Percentiles rank a stretch among this genome's conserved stretches.
Conservation (phyloP, 108 stramenopile species). For the Nannochloropsis gaditana region DNA sequence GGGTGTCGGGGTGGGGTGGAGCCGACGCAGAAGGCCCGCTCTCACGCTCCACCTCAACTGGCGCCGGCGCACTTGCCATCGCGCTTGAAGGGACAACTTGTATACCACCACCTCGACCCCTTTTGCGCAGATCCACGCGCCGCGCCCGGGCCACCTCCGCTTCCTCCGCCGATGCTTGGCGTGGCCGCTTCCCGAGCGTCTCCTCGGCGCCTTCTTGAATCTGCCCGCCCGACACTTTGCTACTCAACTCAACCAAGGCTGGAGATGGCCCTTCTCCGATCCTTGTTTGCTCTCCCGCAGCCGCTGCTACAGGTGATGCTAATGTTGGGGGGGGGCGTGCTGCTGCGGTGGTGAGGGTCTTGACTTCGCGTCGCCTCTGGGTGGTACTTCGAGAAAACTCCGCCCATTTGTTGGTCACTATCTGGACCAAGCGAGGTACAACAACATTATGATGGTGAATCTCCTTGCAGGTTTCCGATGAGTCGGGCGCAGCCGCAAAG, state of each 20-base stretch:
- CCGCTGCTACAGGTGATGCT: slow-evolving; percentile 8
- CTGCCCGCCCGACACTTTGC: background rate
- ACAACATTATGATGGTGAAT: background rate
- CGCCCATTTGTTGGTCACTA: background rate
- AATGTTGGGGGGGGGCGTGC: background rate
- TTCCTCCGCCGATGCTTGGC: background rate
- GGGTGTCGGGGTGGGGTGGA: background rate
- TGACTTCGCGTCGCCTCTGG: background rate
- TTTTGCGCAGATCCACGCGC: background rate
- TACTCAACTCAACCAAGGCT: background rate
- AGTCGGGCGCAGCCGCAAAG: background rate
- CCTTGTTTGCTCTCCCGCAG: background rate
- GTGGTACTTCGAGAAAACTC: background rate
- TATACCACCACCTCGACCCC: background rate
- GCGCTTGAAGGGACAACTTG: background rate
- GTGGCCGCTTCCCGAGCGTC: background rate
- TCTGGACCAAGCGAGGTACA: background rate
- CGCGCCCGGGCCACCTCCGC: background rate
- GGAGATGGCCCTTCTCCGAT: too few relatives aligned
- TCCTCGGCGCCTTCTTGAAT: background rate
- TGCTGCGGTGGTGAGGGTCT: background rate
- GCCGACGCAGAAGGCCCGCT: background rate
- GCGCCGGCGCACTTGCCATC: background rate
- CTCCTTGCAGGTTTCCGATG: background rate
- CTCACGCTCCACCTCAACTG: background rate